phyloP scores from a whole-genome alignment of 805 yeast genomes.

The Jamesozyma lodderae region DNA sequence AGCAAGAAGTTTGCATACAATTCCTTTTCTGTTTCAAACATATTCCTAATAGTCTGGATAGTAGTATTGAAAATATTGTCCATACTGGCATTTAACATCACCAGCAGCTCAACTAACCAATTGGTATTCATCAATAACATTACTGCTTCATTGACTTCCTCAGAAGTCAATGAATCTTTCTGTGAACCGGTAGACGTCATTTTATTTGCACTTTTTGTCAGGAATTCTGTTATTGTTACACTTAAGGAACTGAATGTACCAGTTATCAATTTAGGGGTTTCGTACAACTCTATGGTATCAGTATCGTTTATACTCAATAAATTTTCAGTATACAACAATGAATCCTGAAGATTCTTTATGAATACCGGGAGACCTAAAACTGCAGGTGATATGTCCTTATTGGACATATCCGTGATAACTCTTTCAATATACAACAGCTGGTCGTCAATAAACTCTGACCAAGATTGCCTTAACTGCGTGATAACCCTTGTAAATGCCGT shows the following conservation, averaged over 20 bases:
- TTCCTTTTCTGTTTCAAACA: conserved; percentile 30
- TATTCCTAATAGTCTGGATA: conserved; percentile 18
- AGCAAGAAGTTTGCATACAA: conserved; percentile 41
- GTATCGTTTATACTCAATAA: conserved; percentile 1
- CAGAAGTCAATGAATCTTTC: conserved; percentile 1
- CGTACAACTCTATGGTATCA: neutral
- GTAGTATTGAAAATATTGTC: conserved; percentile 15
- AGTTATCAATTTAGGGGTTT: conserved; percentile 2
- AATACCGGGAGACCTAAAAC: conserved; percentile 42
- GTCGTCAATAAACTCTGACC: conserved; percentile 52
- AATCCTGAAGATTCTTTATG: conserved; percentile 28
- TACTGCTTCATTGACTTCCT: conserved; percentile 33
- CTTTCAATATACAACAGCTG: conserved; percentile 42
- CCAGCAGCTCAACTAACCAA: conserved; percentile 38
- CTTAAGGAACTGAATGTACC: conserved; percentile 4
- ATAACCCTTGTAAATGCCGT: conserved; percentile 41
- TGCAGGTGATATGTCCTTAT: conserved; percentile 36
- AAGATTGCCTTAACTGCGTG: conserved; percentile 43
- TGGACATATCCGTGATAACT: conserved; percentile 21
- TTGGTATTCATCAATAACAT: conserved; percentile 46
- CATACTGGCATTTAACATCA: conserved; percentile 16
- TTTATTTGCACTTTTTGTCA: conserved; percentile 1
- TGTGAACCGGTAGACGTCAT: neutral
- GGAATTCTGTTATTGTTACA: conserved; percentile 4
- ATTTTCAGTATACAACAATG: conserved; percentile 26